phyloP scores from a whole-genome alignment of 2,329 filamentous ascomycete genomes.

The Dothideomycetes sp. region DNA sequence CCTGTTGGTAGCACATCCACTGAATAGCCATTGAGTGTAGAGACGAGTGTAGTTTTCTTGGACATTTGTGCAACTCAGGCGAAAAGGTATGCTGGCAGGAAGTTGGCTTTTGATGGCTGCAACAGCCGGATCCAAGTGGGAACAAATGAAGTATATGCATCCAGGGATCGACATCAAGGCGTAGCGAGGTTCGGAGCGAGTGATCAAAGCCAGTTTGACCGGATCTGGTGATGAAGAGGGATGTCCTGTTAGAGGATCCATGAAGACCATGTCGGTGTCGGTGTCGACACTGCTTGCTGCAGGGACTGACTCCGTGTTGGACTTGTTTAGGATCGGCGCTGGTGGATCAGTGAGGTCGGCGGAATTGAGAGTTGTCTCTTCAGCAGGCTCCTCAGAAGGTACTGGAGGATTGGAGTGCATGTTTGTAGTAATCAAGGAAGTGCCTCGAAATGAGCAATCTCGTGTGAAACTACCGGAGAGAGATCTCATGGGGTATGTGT shows the following conservation, averaged over 20 bases:
- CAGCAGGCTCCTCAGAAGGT: too few species aligned
- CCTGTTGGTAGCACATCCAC: slow-evolving; percentile 1
- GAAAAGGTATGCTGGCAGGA: background rate
- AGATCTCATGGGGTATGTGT: too few species aligned
- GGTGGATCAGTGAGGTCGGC: too few species aligned
- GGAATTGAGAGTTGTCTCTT: too few species aligned
- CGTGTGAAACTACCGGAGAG: too few species aligned
- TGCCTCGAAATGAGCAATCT: too few species aligned
- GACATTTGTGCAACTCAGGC: background rate
- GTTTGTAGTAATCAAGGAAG: too few species aligned
- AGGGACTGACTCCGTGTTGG: too few species aligned
- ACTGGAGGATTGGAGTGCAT: too few species aligned
- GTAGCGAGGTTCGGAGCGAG: background rate
- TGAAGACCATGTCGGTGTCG: background rate
- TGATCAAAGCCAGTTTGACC: background rate
- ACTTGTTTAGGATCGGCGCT: too few species aligned
- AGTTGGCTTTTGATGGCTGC: background rate
- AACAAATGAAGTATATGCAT: slow-evolving; percentile 3
- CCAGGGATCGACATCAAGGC: background rate
- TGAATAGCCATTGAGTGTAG: slow-evolving; percentile 7
- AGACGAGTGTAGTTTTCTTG: slow-evolving; percentile 2
- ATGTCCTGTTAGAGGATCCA: slow-evolving; percentile 4
- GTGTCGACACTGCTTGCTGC: too few species aligned
- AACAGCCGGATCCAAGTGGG: background rate
- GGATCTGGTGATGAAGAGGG: slow-evolving; percentile 1